Evolutionary conservation across 768 basidiomycete species (phyloP).

Genomic region (Porphyrellus cyaneotinctus): DNA sequence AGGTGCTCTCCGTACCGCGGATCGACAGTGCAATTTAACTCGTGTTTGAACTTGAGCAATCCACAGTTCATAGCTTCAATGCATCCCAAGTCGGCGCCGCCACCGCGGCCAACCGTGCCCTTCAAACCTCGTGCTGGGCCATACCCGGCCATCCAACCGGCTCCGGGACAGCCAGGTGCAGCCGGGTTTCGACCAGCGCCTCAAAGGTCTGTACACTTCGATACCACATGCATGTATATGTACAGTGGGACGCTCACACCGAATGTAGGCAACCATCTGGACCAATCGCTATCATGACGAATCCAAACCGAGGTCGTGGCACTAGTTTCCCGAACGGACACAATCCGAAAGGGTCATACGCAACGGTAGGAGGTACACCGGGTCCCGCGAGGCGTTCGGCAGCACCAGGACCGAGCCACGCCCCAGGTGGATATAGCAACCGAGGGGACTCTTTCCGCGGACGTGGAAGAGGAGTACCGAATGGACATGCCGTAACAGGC

Average conservation of each 20-base stretch:
- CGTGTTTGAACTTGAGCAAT: constrained; percentile 83
- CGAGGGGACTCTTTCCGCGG: constrained; percentile 2
- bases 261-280: constrained; percentile 32
- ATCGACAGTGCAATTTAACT: constrained; percentile 78
- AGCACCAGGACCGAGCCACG: not conserved
- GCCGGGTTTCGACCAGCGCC: constrained; percentile 65
- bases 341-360: constrained; percentile 8
- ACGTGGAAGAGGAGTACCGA: constrained; percentile 8
- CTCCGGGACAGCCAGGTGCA: constrained; percentile 49
- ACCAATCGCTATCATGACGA: constrained; percentile 69
- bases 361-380: constrained; percentile 3
- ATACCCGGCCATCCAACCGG: constrained; percentile 54
- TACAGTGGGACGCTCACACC: not conserved
- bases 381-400: not conserved
- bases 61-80: constrained; percentile 83
- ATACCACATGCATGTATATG: not conserved
- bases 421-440: not conserved
- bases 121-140: constrained; percentile 72
- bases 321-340: constrained; percentile 12
- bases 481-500: constrained; percentile 3
- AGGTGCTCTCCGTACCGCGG: constrained; percentile 94
- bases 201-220: constrained; percentile 14
- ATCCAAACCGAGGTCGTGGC: constrained; percentile 54
- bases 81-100: constrained; percentile 50
- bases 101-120: constrained; percentile 43